Conservation (phyloP, 768 basidiomycete genomes). For the Boletus pseudo-olivaceus region DNA sequence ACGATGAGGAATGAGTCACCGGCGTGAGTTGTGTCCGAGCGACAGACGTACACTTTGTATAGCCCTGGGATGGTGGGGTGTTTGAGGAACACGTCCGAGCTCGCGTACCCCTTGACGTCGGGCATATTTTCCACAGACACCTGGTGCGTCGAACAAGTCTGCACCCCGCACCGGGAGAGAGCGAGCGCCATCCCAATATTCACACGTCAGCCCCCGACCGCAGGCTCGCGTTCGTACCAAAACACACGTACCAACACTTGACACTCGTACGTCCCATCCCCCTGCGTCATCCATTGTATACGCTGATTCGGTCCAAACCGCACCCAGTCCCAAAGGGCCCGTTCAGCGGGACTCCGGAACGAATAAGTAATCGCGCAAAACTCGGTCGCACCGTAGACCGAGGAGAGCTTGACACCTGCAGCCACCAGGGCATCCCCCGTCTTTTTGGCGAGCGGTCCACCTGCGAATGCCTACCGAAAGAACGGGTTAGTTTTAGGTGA, state of each 20-base stretch:
- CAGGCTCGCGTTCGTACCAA: background rate
- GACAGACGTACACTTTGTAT: slow-evolving; percentile 40
- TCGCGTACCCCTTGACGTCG: slow-evolving; percentile 41
- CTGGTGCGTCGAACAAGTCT: slow-evolving; percentile 29
- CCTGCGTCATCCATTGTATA: slow-evolving; percentile 35
- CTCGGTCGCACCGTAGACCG: slow-evolving; percentile 41
- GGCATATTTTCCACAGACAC: slow-evolving; percentile 33
- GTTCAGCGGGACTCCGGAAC: slow-evolving; percentile 12
- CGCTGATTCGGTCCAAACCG: slow-evolving; percentile 22
- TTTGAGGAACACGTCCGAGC: slow-evolving; percentile 40
- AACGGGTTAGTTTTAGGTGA: background rate
- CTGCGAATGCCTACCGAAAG: slow-evolving; percentile 28
- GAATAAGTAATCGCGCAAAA: slow-evolving; percentile 21
- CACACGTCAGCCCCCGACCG: background rate
- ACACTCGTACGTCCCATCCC: slow-evolving; percentile 37
- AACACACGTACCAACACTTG: slow-evolving; percentile 34
- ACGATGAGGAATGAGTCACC: background rate
- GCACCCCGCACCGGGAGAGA: background rate
- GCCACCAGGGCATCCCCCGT: slow-evolving; percentile 35
- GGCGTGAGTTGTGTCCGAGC: background rate
- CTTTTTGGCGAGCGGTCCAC: slow-evolving; percentile 36
- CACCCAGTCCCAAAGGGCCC: slow-evolving; percentile 35
- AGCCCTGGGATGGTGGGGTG: slow-evolving; percentile 41
- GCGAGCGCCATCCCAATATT: too few species aligned
- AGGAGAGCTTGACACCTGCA: slow-evolving; percentile 33